These are phyloP conservation scores for Phytophthora nicotianae DNA, from an alignment of 352 stramenopile genomes.

Conservation along the genomic window DNA sequence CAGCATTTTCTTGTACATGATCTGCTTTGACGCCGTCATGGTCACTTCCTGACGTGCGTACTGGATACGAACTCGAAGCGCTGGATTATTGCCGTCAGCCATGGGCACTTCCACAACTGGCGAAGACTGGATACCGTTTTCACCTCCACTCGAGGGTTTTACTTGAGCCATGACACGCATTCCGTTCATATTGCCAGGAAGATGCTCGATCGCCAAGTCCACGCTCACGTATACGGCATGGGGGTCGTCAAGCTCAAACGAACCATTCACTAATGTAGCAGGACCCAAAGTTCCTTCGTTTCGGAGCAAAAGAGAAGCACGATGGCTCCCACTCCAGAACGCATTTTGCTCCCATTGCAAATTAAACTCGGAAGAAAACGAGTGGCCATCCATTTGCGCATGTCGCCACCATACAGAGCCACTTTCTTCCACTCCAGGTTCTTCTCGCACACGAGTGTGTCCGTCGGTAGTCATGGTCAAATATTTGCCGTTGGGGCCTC, in stretches of 20 bases:
- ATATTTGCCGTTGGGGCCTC: constrained; percentile 36
- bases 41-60: constrained; percentile 54
- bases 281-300: constrained; percentile 37
- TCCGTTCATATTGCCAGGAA: constrained; percentile 27
- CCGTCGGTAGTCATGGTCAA: constrained; percentile 23
- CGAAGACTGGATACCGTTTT: constrained; percentile 42
- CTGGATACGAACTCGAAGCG: constrained; percentile 46
- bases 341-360: constrained; percentile 38
- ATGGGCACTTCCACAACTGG: constrained; percentile 30
- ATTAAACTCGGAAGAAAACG: constrained; percentile 51
- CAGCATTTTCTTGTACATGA: constrained; percentile 64
- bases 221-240: constrained; percentile 31
- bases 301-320: constrained; percentile 41
- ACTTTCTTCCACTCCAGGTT: constrained; percentile 22
- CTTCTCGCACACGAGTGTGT: background rate
- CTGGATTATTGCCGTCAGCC: constrained; percentile 14
- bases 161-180: constrained; percentile 44
- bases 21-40: constrained; percentile 31
- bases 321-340: constrained; percentile 24
- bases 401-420: constrained; percentile 59
- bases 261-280: constrained; percentile 37
- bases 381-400: constrained; percentile 39
- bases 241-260: constrained; percentile 42
- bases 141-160: constrained; percentile 33
- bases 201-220: constrained; percentile 34